Base-by-base conservation (phyloP, 495 filamentous ascomycete genomes). In the Penicillium paxilli region DNA sequence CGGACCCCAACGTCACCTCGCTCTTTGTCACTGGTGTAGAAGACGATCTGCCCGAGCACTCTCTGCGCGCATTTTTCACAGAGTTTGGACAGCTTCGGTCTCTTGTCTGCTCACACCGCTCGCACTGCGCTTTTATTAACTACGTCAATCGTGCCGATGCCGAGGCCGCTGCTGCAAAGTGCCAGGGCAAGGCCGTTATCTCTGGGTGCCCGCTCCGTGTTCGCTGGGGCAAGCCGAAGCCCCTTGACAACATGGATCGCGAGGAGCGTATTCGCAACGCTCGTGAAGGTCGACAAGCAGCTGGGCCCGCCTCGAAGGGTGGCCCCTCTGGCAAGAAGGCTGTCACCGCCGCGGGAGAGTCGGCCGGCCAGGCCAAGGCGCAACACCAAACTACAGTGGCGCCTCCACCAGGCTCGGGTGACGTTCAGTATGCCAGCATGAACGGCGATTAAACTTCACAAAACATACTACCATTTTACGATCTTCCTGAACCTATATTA, bases 91-190 rank as follows among this genome's bases (percentile, higher is more conserved):
- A 87, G 59, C 83, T 98, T 47, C 90, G 92, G 50, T 94, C 89
- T 3, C 66, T 98, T 17, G 86, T 98, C 44, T 96, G 95, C 70
- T 95, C 92, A 11, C 94, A 98, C 70, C 93, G 96, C 70, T 89
- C 94, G 7, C 95, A 97, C 64, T 96, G 90, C 62, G 94, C 95
- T 0, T 98, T 96, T 62, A 81, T 98, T 70, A 98, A 98, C 73
- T 98, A 89, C 67, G 80, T 88, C 49, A 88, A 83, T 22, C 85
- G 95, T 47, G 83, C 89, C 37, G 85, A 80, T 2, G 94, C 94
- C 9, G 94, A 98, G 69, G 83, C 77, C 21, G 94, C 94, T 0
- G 88, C 95, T 0, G 82, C 82, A 48, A 85, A 88, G 25, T 93
- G 89, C 62, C 88, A 96, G 69, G 94, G 95, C 1, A 90, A 88